These are phyloP conservation scores for Panaeolus papilionaceus DNA, from an alignment of 768 basidiomycete species.

Conservation along the genomic window DNA sequence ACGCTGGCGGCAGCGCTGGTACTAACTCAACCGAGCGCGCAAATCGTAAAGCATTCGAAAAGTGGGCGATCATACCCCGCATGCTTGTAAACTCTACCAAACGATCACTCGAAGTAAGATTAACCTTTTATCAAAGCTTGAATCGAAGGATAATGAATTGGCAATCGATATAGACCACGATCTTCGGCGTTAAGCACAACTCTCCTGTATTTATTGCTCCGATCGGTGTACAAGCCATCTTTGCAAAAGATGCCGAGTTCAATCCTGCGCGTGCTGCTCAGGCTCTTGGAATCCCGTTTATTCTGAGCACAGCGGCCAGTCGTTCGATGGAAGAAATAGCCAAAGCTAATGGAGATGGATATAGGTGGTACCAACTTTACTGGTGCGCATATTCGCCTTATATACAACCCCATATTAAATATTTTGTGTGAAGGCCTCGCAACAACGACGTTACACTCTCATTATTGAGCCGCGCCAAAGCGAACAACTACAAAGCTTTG, in stretches of 20 bases:
- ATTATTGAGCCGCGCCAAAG: constrained; percentile 69
- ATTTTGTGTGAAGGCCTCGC: constrained; percentile 55
- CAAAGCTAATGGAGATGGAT: constrained; percentile 67
- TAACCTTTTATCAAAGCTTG: background rate
- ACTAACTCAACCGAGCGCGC: constrained; percentile 67
- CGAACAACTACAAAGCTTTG: constrained; percentile 68
- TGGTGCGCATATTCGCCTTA: constrained; percentile 49
- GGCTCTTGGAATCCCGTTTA: constrained; percentile 68
- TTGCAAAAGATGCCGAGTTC: constrained; percentile 74
- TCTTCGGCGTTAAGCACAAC: constrained; percentile 71
- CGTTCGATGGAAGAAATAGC: constrained; percentile 83
- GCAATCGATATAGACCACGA: constrained; percentile 55
- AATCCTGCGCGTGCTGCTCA: constrained; percentile 71
- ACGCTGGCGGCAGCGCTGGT: constrained; percentile 81
- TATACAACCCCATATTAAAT: background rate
- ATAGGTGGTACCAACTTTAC: constrained; percentile 85
- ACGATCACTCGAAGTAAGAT: constrained; percentile 63
- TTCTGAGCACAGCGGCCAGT: constrained; percentile 77
- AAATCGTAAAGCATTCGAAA: constrained; percentile 68
- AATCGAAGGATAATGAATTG: background rate
- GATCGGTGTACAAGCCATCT: constrained; percentile 80
- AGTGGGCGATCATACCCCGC: constrained; percentile 79
- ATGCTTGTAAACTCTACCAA: constrained; percentile 71
- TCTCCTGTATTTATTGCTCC: constrained; percentile 73
- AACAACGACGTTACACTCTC: constrained; percentile 67